These are phyloP conservation scores for Skeletonema tropicum DNA, from an alignment of 108 stramenopile genomes.

Conservation along the genomic window DNA sequence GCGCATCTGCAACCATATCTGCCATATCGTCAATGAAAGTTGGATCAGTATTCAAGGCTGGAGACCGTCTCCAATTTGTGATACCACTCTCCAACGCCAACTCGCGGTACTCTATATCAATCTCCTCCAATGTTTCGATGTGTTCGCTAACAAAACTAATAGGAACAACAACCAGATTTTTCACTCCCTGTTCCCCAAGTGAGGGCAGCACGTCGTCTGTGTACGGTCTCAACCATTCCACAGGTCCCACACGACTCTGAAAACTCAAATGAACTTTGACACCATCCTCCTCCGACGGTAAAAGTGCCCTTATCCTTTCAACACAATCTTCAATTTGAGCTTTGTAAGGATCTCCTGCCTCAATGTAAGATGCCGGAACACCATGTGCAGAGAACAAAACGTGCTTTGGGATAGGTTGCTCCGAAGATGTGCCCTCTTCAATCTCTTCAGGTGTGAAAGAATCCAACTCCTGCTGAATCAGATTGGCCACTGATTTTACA, in stretches of 20 bases:
- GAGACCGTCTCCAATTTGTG: constrained; percentile 89
- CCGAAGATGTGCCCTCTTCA: constrained; percentile 52
- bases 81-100: constrained; percentile 95
- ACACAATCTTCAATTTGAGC: constrained; percentile 91
- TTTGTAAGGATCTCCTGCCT: constrained; percentile 97
- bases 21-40: constrained; percentile 96
- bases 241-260: constrained; percentile 97
- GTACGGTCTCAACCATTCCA: constrained; percentile 98
- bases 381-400: constrained; percentile 98
- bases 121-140: constrained; percentile 99
- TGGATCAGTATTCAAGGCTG: constrained; percentile 94
- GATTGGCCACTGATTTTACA: constrained; percentile 77
- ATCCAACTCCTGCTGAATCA: constrained; percentile 87
- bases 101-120: constrained; percentile 99
- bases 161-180: constrained; percentile 96
- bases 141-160: constrained; percentile 99
- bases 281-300: constrained; percentile 66
- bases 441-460: constrained; percentile 82
- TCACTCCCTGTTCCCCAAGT: constrained; percentile 88
- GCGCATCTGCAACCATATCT: constrained; percentile 90
- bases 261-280: constrained; percentile 87
- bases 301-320: constrained; percentile 52
- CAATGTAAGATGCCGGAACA: constrained; percentile 95
- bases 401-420: constrained; percentile 57
- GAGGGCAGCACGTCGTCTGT: constrained; percentile 94